Evolutionary conservation across 2,329 filamentous ascomycete genomes (phyloP), one percentile per base, ranked within the genome.

Genomic region (Stachybotrys chlorohalonatus): DNA sequence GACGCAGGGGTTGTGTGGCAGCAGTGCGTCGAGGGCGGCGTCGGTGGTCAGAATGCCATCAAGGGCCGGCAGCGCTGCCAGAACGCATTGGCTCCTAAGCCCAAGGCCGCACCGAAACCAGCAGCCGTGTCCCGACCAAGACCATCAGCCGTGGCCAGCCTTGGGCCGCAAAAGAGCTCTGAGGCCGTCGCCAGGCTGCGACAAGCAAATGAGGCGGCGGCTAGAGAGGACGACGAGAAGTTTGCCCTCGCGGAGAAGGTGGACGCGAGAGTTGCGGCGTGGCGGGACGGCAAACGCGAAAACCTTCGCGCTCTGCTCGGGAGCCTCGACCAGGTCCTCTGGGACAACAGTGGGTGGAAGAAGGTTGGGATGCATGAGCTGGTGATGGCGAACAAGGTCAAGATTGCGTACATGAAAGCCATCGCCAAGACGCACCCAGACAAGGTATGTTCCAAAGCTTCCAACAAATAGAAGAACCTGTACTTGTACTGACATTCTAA

Each of bases 361-460:
- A 96, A 95, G 76, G 86, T 97, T 55, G 91, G 90, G 36, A 84
- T 99, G 83, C 87, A 92, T 60, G 94, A 99, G 74, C 72, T 99
- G 62, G 87, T 99, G 53, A 82, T 96, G 80, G 85, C 91, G 39
- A 91, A 89, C 62, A 96, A 93, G 78, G 94, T 97, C 69, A 99
- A 99, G 82, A 87, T 99, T 60, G 79, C 89, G 57, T 99, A 99
- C 69, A 97, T 99, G 94, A 96, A 96, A 81, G 94, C 93, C 6
- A 97, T 99, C 79, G 90, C 87, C 11, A 97, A 96, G 79, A 94
- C 94, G 62, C 94, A 99, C 79, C 94, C 94, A 57, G 94, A 99
- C 71, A 99, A 99, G 87, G 94, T 96, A 78, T 72, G 83, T 71
- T 56, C 32, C 30, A 17, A 6, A 16, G 13, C 30, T 39, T 2